Percentiles rank a stretch among this genome's conserved stretches.
These are phyloP conservation scores for Aureobasidium uvarum DNA, from an alignment of 2,329 filamentous ascomycete species.

Conservation along the genomic window DNA sequence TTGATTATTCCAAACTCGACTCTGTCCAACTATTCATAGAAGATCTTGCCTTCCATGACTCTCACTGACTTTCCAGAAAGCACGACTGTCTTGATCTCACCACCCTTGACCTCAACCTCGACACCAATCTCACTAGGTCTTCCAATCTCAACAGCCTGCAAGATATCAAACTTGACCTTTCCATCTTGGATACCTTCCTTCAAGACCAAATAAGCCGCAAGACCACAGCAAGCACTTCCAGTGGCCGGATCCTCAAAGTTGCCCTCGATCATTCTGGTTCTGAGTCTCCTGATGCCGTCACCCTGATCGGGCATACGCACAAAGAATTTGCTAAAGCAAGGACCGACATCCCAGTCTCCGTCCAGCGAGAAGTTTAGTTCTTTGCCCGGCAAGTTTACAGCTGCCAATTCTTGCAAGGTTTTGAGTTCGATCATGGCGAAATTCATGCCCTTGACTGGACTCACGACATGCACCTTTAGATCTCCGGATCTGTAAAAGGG, in stretches of 20 bases:
- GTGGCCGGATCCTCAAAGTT: slow-evolving; percentile 52
- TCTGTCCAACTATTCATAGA: slow-evolving; percentile 22
- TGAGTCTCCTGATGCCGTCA: slow-evolving; percentile 42
- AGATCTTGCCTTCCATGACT: slow-evolving; percentile 43
- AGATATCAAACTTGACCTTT: slow-evolving; percentile 43
- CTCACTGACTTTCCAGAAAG: slow-evolving; percentile 47
- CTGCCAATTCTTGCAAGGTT: slow-evolving; percentile 57
- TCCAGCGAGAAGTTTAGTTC: slow-evolving; percentile 43
- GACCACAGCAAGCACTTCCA: slow-evolving; percentile 51
- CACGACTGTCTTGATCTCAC: slow-evolving; percentile 43
- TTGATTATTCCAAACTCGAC: too few species aligned
- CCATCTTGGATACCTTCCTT: slow-evolving; percentile 38
- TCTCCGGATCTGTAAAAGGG: slow-evolving; percentile 8
- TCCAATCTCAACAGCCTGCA: slow-evolving; percentile 55
- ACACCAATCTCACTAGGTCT: slow-evolving; percentile 51
- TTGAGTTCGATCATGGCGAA: slow-evolving; percentile 66
- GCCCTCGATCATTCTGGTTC: slow-evolving; percentile 61
- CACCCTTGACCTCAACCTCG: slow-evolving; percentile 44
- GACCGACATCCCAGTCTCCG: slow-evolving; percentile 53
- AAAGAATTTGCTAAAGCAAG: slow-evolving; percentile 61
- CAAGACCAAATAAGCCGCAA: slow-evolving; percentile 48
- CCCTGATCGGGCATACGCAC: slow-evolving; percentile 44
- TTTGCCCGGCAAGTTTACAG: slow-evolving; percentile 40
- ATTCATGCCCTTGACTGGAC: slow-evolving; percentile 69
- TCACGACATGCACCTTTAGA: slow-evolving; percentile 39